A percentile compares a stretch with the other conserved stretches of the same genome.
Conservation (phyloP, 2,329 filamentous ascomycete species). For the Orbilia ellipsospora region DNA sequence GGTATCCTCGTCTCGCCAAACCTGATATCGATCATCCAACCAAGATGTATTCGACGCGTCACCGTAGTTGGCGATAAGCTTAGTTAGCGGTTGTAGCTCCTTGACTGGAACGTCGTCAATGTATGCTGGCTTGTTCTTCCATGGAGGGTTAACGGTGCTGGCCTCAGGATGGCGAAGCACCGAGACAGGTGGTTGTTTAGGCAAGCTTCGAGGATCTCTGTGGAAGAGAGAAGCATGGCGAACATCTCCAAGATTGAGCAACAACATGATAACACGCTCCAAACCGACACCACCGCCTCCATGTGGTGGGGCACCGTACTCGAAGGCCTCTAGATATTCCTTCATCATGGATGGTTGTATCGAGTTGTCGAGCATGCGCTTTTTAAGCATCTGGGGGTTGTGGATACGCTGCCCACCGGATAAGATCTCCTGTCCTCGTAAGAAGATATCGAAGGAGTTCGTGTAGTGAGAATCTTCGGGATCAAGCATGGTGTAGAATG, state of each 20-base stretch:
- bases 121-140: constrained; percentile 65
- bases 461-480: constrained; percentile 77
- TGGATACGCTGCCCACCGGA: constrained; percentile 95
- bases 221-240: constrained; percentile 87
- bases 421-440: constrained; percentile 91
- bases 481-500: constrained; percentile 92
- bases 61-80: constrained; percentile 93
- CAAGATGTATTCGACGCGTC: constrained; percentile 94
- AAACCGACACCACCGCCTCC: constrained; percentile 90
- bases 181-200: constrained; percentile 71
- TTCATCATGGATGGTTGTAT: constrained; percentile 86
- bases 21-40: constrained; percentile 86
- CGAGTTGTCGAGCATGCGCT: constrained; percentile 79
- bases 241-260: constrained; percentile 88
- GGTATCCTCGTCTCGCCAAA: constrained; percentile 82
- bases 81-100: constrained; percentile 78
- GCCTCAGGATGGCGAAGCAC: constrained; percentile 86
- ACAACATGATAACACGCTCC: constrained; percentile 86
- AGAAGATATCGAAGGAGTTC: constrained; percentile 95
- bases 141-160: constrained; percentile 78
- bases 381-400: constrained; percentile 76
- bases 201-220: constrained; percentile 87
- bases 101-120: constrained; percentile 63
- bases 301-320: constrained; percentile 87
- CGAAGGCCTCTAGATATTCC: constrained; percentile 88